Percentiles rank a stretch among this genome's conserved stretches.
Conservation (phyloP, 1,139 yeast genomes). For the Kurtzmaniella quercitrusa region DNA sequence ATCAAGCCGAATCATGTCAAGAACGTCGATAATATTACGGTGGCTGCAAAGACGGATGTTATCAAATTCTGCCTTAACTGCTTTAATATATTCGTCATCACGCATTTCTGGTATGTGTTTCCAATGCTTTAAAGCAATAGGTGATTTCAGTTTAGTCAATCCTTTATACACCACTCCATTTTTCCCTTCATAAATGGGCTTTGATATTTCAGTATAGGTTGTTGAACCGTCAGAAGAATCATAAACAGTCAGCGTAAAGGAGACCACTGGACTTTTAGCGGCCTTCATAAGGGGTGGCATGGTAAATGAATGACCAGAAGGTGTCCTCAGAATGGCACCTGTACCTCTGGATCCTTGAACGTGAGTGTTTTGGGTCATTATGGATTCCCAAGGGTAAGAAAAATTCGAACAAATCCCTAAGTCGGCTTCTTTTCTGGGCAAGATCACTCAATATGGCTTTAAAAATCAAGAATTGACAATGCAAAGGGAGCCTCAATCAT, state of each 20-base stretch:
- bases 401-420: neutral
- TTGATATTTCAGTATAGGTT: constrained; percentile 5
- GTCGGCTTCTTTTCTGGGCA: no score
- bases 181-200: constrained; percentile 42
- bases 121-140: constrained; percentile 6
- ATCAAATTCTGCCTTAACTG: constrained; percentile 28
- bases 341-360: neutral
- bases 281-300: neutral
- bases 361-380: neutral
- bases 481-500: no score
- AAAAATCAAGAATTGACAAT: no score
- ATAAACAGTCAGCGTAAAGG: constrained; percentile 1
- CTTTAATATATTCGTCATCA: constrained; percentile 12
- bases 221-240: constrained; percentile 6
- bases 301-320: neutral
- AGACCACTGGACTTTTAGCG: neutral
- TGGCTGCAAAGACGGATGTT: constrained; percentile 25
- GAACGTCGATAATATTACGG: constrained; percentile 27
- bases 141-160: constrained; percentile 5
- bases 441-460: no score
- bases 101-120: constrained; percentile 17
- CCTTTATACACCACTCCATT: constrained; percentile 35
- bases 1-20: constrained; percentile 18
- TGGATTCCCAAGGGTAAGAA: neutral
- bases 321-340: neutral